These are phyloP conservation scores for Phytophthora colocasiae DNA, from an alignment of 352 stramenopile genomes.

Conservation along the genomic window DNA sequence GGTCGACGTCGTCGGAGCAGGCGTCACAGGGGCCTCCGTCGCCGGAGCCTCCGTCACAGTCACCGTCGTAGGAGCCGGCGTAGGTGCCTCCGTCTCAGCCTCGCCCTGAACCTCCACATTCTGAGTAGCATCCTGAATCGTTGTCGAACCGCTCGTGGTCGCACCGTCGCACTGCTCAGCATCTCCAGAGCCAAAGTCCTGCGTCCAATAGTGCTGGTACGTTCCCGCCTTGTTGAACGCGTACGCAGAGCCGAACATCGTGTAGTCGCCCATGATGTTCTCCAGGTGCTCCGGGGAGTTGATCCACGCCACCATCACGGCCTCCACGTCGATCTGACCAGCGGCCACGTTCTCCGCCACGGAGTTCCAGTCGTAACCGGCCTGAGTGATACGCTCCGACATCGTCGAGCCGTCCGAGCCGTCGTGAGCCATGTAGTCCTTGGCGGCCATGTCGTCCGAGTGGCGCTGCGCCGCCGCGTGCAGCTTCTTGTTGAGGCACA, in stretches of 20 bases:
- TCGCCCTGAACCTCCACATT: conserved; percentile 27
- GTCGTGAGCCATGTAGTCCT: conserved; percentile 59
- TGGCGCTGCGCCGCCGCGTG: conserved; percentile 26
- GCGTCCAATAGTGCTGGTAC: conserved; percentile 67
- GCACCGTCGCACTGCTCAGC: conserved; percentile 35
- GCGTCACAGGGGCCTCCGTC: conserved; percentile 4
- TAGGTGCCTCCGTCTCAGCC: conserved; percentile 17
- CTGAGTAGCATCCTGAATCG: conserved; percentile 21
- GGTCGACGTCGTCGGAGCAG: conserved; percentile 1
- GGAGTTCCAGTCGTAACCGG: conserved; percentile 52
- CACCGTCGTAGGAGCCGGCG: conserved; percentile 10
- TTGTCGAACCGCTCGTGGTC: conserved; percentile 15
- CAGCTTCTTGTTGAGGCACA: conserved; percentile 53
- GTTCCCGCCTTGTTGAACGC: conserved; percentile 31
- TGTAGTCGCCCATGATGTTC: conserved; percentile 54
- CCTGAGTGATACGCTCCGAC: conserved; percentile 41
- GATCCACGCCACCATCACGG: conserved; percentile 52
- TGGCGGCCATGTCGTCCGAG: conserved; percentile 52
- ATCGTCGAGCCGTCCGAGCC: conserved; percentile 50
- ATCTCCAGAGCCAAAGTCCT: conserved; percentile 57
- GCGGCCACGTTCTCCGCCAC: conserved; percentile 48
- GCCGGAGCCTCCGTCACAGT: conserved; percentile 5
- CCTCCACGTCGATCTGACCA: conserved; percentile 39
- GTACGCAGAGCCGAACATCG: conserved; percentile 47
- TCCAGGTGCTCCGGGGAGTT: conserved; percentile 39